Conservation (phyloP, 176 grass and related monocot species). For the Dendrocalamus sinicus region DNA sequence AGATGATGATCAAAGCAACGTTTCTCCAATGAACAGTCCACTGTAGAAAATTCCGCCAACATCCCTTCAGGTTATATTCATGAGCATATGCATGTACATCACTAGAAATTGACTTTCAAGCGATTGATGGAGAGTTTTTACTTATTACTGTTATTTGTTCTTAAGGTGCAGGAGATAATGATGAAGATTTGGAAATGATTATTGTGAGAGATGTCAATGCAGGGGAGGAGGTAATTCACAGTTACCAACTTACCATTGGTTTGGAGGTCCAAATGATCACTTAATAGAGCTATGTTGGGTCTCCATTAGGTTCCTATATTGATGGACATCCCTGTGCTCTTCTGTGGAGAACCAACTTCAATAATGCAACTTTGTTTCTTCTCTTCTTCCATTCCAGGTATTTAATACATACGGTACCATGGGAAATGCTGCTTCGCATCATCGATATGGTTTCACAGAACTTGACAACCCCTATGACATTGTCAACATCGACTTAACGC, state of each 20-base stretch:
- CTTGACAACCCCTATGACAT: constrained; percentile 77
- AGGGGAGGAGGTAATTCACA: constrained; percentile 74
- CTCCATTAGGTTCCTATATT: not conserved
- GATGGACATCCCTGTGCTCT: not conserved
- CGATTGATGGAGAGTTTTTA: not conserved
- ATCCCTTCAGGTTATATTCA: constrained; percentile 63
- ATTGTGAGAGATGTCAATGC: constrained; percentile 67
- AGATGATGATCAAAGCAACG: constrained; percentile 43
- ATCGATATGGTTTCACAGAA: constrained; percentile 96
- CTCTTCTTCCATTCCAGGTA: constrained; percentile 54
- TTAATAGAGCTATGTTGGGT: constrained; percentile 2
- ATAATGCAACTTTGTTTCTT: constrained; percentile 16
- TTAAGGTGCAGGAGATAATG: constrained; percentile 38
- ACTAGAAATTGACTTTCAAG: not conserved
- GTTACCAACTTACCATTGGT: constrained; percentile 34
- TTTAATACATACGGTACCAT: constrained; percentile 89
- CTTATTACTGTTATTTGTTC: constrained; percentile 28
- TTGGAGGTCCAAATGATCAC: not conserved
- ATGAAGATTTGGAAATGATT: constrained; percentile 87
- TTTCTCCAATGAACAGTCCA: constrained; percentile 51
- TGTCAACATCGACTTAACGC: constrained; percentile 76
- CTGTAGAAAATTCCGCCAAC: constrained; percentile 45
- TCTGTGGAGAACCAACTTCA: not conserved
- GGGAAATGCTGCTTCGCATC: constrained; percentile 93
- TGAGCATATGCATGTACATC: constrained; percentile 9